Conservation (phyloP, 306 rosid genomes). For the Begonia peltatifolia region DNA sequence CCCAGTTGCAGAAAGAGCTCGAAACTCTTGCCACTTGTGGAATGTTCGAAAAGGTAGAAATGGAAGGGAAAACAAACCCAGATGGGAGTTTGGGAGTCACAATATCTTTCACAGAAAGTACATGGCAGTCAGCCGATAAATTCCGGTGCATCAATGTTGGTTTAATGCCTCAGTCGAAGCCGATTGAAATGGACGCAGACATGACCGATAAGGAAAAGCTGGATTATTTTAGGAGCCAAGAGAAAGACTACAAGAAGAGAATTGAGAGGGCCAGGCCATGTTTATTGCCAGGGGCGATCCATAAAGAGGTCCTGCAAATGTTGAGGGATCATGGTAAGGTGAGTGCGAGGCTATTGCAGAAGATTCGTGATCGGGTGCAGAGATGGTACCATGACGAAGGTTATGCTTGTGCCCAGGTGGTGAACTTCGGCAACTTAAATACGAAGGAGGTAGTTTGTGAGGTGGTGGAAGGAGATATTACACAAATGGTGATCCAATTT, state of each 20-base stretch:
- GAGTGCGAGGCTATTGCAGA: constrained; percentile 84
- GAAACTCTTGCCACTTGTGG: constrained; percentile 74
- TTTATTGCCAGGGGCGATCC: constrained; percentile 47
- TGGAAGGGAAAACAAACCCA: constrained; percentile 81
- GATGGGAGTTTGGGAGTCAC: constrained; percentile 61
- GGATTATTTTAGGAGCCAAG: constrained; percentile 56
- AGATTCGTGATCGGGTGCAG: constrained; percentile 84
- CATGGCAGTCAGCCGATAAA: constrained; percentile 75
- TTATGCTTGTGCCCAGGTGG: constrained; percentile 91
- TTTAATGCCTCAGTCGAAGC: constrained; percentile 65
- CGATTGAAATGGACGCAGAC: constrained; percentile 71
- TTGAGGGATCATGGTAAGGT: constrained; percentile 56
- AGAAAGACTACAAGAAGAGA: constrained; percentile 80
- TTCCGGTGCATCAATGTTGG: constrained; percentile 92
- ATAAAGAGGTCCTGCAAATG: constrained; percentile 54
- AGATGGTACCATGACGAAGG: constrained; percentile 97
- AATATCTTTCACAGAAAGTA: constrained; percentile 64
- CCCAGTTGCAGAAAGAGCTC: constrained; percentile 83
- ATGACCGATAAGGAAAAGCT: constrained; percentile 91
- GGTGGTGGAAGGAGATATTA: constrained; percentile 96
- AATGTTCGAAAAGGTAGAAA: constrained; percentile 92
- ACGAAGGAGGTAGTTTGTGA: constrained; percentile 94
- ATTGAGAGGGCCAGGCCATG: constrained; percentile 68
- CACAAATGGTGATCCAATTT: constrained; percentile 61
- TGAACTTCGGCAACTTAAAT: constrained; percentile 84